These are phyloP conservation scores for Vigna unguiculata DNA, from an alignment of 306 rosid genomes.

Conservation along the genomic window DNA sequence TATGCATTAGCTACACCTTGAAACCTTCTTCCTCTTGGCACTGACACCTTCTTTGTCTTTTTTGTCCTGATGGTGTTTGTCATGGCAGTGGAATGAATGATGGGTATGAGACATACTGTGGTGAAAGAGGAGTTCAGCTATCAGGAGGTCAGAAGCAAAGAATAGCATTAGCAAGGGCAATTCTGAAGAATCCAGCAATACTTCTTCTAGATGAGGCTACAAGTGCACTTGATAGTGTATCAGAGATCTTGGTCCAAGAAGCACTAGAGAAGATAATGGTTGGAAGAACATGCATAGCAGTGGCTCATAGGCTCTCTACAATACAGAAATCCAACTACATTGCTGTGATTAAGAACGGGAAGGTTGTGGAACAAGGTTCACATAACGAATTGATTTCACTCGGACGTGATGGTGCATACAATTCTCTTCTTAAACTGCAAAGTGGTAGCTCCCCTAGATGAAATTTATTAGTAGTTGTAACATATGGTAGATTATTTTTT, in stretches of 20 bases:
- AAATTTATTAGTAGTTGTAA: constrained; percentile 20
- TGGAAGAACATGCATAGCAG: constrained; percentile 76
- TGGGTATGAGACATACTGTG: constrained; percentile 81
- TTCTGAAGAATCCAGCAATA: constrained; percentile 80
- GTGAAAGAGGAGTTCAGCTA: constrained; percentile 90
- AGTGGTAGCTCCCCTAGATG: constrained; percentile 52
- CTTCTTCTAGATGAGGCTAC: constrained; percentile 91
- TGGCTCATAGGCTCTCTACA: constrained; percentile 80
- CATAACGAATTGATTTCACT: constrained; percentile 74
- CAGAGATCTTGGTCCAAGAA: constrained; percentile 74
- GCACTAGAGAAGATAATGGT: constrained; percentile 85
- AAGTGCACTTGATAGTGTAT: constrained; percentile 89
- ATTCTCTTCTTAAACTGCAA: constrained; percentile 67
- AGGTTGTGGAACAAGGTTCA: constrained; percentile 81
- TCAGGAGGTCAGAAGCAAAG: constrained; percentile 96
- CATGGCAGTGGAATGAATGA: constrained; percentile 77
- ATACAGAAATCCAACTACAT: constrained; percentile 75
- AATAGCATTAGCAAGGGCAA: constrained; percentile 84
- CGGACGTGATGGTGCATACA: constrained; percentile 64
- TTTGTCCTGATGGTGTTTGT: not conserved
- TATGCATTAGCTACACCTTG: not conserved
- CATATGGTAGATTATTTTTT: not conserved
- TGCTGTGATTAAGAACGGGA: constrained; percentile 77
- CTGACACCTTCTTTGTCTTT: not conserved
- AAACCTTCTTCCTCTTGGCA: constrained; percentile 10